phyloP scores from a whole-genome alignment of 805 yeast genomes.

The Lachancea quebecensis region DNA sequence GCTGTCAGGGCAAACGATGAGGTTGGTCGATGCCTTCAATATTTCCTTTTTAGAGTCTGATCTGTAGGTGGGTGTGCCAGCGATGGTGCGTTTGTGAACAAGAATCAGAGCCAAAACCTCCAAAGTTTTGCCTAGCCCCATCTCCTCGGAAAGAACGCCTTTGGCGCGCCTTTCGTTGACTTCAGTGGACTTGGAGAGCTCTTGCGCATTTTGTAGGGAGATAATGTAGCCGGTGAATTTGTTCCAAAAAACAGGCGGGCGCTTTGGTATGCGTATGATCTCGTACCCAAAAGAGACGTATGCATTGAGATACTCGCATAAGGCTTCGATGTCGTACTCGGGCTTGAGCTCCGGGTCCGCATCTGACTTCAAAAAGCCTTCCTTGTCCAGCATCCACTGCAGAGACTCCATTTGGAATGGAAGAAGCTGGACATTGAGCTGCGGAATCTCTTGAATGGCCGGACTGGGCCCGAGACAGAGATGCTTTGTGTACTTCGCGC shows the following conservation, averaged over 20 bases:
- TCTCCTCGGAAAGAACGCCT: slow-evolving; percentile 80
- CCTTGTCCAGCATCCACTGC: slow-evolving; percentile 30
- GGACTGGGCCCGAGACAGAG: slow-evolving; percentile 5
- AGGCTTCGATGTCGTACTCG: background rate
- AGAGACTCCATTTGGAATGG: slow-evolving; percentile 30
- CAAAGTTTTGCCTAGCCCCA: slow-evolving; percentile 96
- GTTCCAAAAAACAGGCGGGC: slow-evolving; percentile 23
- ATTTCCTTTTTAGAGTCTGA: slow-evolving; percentile 22
- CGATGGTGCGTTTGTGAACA: slow-evolving; percentile 47
- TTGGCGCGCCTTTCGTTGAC: slow-evolving; percentile 18
- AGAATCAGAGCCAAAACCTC: slow-evolving; percentile 66
- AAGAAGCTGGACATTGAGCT: slow-evolving; percentile 18
- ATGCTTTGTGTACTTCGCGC: slow-evolving; percentile 17
- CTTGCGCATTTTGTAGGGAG: slow-evolving; percentile 14
- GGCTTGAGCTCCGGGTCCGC: background rate
- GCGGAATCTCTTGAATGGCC: slow-evolving; percentile 5
- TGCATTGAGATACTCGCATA: slow-evolving; percentile 19
- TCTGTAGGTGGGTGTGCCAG: slow-evolving; percentile 9
- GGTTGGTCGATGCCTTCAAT: slow-evolving; percentile 54
- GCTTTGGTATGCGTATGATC: slow-evolving; percentile 8
- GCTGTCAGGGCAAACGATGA: slow-evolving; percentile 81
- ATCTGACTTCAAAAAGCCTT: slow-evolving; percentile 5
- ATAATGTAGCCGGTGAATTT: slow-evolving; percentile 29
- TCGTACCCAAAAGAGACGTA: slow-evolving; percentile 28
- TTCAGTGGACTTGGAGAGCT: slow-evolving; percentile 11